Evolutionary conservation across 345 rosid species (phyloP), one percentile per base, ranked within the genome.

Genomic region (Firmiana major): DNA sequence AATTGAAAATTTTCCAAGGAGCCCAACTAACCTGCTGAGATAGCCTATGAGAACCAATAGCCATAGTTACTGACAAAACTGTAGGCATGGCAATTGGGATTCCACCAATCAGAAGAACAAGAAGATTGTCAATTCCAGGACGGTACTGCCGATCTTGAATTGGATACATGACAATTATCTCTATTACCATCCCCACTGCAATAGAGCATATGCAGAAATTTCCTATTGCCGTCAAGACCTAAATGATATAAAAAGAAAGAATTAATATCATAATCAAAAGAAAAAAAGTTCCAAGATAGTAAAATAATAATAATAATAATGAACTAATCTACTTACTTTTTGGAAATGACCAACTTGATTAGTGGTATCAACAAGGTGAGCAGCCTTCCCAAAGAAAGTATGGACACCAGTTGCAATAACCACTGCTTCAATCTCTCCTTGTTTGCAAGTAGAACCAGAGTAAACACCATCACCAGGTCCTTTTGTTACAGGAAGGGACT

Each of bases 31-130:
- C 99, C 99, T 95, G 99, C 86, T 90, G 97, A 79, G 99, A 86
- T 73, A 96, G 79, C 82, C 97, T 85, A 78, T 93, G 99, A 73
- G 99, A 93, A 78, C 99, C 99, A 75, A 93, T 96, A 59, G 98
- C 99, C 99, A 96, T 93, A 46, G 99, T 95, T 77, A 95, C 99
- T 4, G 99, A 95, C 71, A 95, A 87, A 77, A 95, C 99, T 2
- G 98, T 96, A 26, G 99, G 99, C 99, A 96, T 96, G 75, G 99
- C 99, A 80, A 96, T 96, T 7, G 99, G 99, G 83, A 96, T 96
- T 81, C 99, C 98, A 42, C 99, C 98, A 71, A 96, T 96, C 74
- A 96, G 94, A 72, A 96, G 97, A 34, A 96, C 99, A 81, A 96
- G 99, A 78, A 96, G 98, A 80, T 96, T 96, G 86, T 93, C 99